These are phyloP conservation scores for Datura wrightii DNA, from an alignment of 257 asterid genomes.

Conservation along the genomic window DNA sequence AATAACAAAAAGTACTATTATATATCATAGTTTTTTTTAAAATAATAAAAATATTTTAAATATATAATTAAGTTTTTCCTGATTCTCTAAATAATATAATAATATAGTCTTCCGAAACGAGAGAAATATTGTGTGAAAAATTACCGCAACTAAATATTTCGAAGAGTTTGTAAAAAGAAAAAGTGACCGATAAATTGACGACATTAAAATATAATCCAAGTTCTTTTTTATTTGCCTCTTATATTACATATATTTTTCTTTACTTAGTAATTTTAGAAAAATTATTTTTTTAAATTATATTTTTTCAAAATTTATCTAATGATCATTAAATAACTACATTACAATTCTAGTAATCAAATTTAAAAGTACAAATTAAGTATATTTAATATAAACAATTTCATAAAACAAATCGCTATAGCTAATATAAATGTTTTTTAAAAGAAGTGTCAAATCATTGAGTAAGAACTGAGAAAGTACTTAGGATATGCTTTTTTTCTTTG, in stretches of 20 bases:
- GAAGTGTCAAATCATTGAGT: accelerated
- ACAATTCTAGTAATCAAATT: neutral
- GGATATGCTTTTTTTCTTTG: too few relatives aligned
- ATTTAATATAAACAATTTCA: neutral
- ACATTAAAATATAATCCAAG: neutral
- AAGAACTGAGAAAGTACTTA: too few relatives aligned
- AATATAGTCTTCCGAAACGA: neutral
- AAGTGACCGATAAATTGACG: neutral
- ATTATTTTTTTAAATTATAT: neutral
- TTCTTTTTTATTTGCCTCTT: neutral
- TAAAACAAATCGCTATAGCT: neutral
- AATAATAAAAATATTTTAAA: too few relatives aligned
- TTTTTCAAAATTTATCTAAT: too few relatives aligned
- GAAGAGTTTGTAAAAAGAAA: too few relatives aligned
- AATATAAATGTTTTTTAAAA: neutral
- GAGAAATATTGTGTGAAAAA: neutral
- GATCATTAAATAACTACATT: neutral
- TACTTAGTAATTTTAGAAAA: neutral
- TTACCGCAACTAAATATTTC: neutral
- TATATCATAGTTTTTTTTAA: too few relatives aligned
- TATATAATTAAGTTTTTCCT: too few relatives aligned
- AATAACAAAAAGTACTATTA: too few relatives aligned
- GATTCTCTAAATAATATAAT: too few relatives aligned
- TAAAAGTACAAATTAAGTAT: neutral
- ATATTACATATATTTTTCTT: neutral